Base-by-base conservation (phyloP, 2,329 filamentous ascomycete genomes). In the Aureobasidium leucospermi region DNA sequence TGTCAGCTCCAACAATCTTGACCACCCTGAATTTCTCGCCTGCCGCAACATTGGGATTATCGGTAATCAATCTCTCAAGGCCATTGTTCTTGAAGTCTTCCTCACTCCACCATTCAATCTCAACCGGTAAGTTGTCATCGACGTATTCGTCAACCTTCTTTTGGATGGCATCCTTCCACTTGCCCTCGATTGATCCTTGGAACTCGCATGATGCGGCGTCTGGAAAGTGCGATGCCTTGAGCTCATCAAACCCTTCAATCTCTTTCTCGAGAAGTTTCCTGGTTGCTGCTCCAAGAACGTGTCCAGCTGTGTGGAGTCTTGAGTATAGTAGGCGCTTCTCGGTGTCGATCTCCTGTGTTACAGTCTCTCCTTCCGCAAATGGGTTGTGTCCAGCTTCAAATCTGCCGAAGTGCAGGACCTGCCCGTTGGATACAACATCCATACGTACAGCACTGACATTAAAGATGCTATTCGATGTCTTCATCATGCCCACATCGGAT, bases 211-310 rank as follows among this genome's bases (percentile, higher is more conserved):
- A 78, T 1, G 87, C 85, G 0, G 81, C 79, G 64, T 84, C 84
- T 0, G 88, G 88, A 64, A 85, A 86, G 68, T 91, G 88, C 4
- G 81, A 85, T 0, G 88, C 88, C 70, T 90, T 91, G 11, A 84
- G 73, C 67, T 90, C 87, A 60, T 82, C 80, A 61, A 87, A 84
- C 23, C 74, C 75, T 0, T 72, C 72, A 11, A 86, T 70, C 56
- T 82, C 69, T 1, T 58, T 39, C 9, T 58, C 55, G 10, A 58
- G 43, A 1, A 58, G 55, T 41, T 58, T 58, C n/a, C 55, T 38
- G 1, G 76, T 71, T 0, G 87, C 87, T 0, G 83, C 73, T 2
- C 87, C 86, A 1, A 90, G 79, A 3, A 90, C 81, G 65, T 91
- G 88, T 36, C 88, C 88, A 0, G 86, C 87, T 0, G 87, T 90